phyloP scores from a whole-genome alignment of 148 eudicot species.

The Rhododendron molle region DNA sequence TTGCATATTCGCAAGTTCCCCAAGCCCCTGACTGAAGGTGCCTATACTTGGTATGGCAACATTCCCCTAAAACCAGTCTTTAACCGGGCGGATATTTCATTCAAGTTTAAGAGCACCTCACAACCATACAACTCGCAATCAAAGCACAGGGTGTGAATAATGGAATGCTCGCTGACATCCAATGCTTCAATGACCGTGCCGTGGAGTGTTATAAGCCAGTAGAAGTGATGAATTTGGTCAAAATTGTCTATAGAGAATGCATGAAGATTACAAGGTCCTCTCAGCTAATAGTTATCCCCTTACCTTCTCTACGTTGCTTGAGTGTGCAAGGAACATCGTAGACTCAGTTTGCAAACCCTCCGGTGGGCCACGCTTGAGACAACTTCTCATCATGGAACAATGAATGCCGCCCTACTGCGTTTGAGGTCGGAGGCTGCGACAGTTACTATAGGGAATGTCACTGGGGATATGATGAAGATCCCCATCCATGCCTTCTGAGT shows the following conservation, averaged over 20 bases:
- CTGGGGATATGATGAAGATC: background rate
- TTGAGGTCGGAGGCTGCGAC: background rate
- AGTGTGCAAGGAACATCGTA: background rate
- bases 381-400: background rate
- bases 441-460: background rate
- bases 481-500: background rate
- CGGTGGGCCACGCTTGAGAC: background rate
- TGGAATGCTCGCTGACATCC: background rate
- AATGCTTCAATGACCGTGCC: background rate
- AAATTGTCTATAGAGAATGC: background rate
- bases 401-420: background rate
- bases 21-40: background rate
- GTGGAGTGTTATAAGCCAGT: background rate
- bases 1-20: background rate
- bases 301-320: background rate
- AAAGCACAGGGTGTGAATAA: background rate
- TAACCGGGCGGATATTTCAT: no score
- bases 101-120: background rate
- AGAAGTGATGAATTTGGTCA: background rate
- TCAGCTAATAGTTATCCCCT: background rate
- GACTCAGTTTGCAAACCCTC: background rate
- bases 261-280: background rate
- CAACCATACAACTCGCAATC: background rate
- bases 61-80: no score
- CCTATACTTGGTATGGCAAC: no score